A percentile compares a stretch with the other conserved stretches of the same genome.
phyloP scores from a whole-genome alignment of 1,284 basidiomycete species.

The Naganishia sp. region DNA sequence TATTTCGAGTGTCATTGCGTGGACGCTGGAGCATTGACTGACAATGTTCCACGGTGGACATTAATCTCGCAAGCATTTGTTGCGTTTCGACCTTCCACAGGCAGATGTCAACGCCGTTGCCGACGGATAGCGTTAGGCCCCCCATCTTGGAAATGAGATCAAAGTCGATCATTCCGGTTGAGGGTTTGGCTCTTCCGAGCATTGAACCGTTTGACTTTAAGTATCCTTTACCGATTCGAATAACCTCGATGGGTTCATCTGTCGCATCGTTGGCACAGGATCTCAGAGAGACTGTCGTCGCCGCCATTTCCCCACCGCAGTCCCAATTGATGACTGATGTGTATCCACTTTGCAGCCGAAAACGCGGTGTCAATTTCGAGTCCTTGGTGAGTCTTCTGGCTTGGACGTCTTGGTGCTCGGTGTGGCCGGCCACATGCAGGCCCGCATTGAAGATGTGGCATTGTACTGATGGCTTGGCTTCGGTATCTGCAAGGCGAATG shows the following conservation, averaged over 20 bases:
- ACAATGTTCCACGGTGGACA: conserved; percentile 16
- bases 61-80: neutral
- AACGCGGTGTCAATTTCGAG: conserved; percentile 12
- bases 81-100: conserved; percentile 25
- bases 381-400: conserved; percentile 18
- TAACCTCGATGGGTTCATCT: conserved; percentile 1
- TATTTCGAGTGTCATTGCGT: conserved; percentile 19
- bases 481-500: conserved; percentile 4
- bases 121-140: conserved; percentile 11
- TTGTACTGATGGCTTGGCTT: conserved; percentile 1
- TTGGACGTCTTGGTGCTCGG: conserved; percentile 1
- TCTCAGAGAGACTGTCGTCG: neutral
- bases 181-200: neutral
- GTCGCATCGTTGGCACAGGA: neutral
- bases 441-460: conserved; percentile 6
- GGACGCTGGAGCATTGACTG: conserved; percentile 31
- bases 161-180: conserved; percentile 1
- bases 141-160: conserved; percentile 17
- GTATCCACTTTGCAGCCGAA: neutral
- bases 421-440: conserved; percentile 13
- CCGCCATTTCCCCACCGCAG: conserved; percentile 12
- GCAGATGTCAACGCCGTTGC: conserved; percentile 13
- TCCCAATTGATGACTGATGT: conserved; percentile 13
- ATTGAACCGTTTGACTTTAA: conserved; percentile 1
- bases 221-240: conserved; percentile 3